Evolutionary conservation across 805 yeast genomes (phyloP).

Genomic region (Yarrowia hollandica): DNA sequence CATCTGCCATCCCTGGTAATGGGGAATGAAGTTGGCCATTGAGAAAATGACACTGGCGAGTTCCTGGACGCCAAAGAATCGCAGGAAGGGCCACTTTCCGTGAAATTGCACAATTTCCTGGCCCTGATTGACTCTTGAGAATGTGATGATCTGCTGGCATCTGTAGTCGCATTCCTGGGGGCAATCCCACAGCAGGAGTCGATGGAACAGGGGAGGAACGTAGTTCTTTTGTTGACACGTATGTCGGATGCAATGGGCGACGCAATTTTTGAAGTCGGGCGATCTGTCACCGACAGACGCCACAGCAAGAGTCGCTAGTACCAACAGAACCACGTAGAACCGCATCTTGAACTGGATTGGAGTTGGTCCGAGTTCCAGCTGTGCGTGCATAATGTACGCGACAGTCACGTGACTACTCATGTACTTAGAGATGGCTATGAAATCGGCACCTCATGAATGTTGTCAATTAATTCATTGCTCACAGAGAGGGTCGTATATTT

Average conservation of each 20-base stretch:
- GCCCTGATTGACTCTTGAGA: slow-evolving; percentile 48
- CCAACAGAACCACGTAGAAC: slow-evolving; percentile 36
- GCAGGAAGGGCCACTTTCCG: slow-evolving; percentile 94
- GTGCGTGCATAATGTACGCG: not conserved
- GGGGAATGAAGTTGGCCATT: slow-evolving; percentile 66
- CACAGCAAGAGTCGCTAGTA: slow-evolving; percentile 30
- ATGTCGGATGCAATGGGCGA: slow-evolving; percentile 43
- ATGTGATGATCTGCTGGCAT: slow-evolving; percentile 79
- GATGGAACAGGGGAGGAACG: slow-evolving; percentile 45
- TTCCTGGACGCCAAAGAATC: slow-evolving; percentile 83
- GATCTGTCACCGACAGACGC: slow-evolving; percentile 57
- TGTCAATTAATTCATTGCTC: too few relatives aligned
- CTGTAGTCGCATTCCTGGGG: slow-evolving; percentile 83
- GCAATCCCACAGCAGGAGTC: slow-evolving; percentile 70
- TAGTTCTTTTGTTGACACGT: slow-evolving; percentile 41
- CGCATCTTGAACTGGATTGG: not conserved
- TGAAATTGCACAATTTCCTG: slow-evolving; percentile 78
- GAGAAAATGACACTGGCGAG: slow-evolving; percentile 78
- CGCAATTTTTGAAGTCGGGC: slow-evolving; percentile 51
- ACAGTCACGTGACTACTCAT: not conserved
- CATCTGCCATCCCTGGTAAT: slow-evolving; percentile 50
- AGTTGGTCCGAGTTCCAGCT: not conserved
- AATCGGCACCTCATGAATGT: too few relatives aligned
- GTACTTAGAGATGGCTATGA: too few relatives aligned
- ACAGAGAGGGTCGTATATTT: too few relatives aligned